Percentiles rank a stretch among this genome's conserved stretches.
Evolutionary conservation across 78 protist genomes (phyloP).

Genomic region (Cavenderia fasciculata): DNA sequence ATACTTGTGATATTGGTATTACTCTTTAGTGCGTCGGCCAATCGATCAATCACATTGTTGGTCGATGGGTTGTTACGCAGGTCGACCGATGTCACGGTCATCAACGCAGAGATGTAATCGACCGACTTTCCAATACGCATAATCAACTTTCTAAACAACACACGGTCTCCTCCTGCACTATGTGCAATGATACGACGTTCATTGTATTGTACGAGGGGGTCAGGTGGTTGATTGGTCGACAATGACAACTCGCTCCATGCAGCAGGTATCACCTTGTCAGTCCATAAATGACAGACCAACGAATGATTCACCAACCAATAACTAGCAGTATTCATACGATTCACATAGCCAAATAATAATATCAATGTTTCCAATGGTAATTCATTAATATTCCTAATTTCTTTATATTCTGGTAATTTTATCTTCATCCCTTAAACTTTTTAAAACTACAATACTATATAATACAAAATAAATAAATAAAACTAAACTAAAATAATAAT

Average conservation of each 20-base stretch:
- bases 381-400: conserved; percentile 47
- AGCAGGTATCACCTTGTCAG: conserved; percentile 18
- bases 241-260: conserved; percentile 54
- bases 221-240: conserved; percentile 62
- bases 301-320: conserved; percentile 68
- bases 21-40: conserved; percentile 41
- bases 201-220: conserved; percentile 30
- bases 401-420: too few species aligned
- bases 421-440: too few species aligned
- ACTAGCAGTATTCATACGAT: conserved; percentile 27
- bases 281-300: conserved; percentile 59
- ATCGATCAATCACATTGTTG: conserved; percentile 48
- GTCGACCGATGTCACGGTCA: conserved; percentile 22
- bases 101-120: conserved; percentile 19
- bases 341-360: conserved; percentile 25
- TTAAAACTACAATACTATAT: too few species aligned
- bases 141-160: background rate
- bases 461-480: too few species aligned
- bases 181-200: conserved; percentile 31
- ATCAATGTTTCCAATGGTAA: conserved; percentile 45
- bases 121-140: conserved; percentile 65
- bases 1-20: conserved; percentile 23
- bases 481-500: too few species aligned
- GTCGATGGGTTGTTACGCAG: conserved; percentile 51
- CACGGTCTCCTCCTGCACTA: background rate